Percentiles rank a stretch among this genome's conserved stretches.
Conservation (phyloP, 1,284 basidiomycete species). For the Sanghuangporus sanghuang region DNA sequence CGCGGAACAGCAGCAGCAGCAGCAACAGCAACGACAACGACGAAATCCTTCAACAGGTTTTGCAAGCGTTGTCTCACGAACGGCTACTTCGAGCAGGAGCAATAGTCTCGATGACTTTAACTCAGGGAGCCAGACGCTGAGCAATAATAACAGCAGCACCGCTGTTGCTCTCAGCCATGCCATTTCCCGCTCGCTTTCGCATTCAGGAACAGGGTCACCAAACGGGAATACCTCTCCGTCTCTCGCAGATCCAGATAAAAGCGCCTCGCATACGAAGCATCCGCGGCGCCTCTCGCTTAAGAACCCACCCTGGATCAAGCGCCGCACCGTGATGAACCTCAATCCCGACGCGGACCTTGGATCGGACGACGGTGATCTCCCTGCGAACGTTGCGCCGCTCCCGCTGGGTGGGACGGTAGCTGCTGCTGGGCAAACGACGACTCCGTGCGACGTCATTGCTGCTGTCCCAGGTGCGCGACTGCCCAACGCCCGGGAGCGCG, state of each 20-base stretch:
- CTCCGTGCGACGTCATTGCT: slow-evolving; percentile 7
- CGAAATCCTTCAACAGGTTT: neutral
- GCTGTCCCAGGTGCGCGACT: slow-evolving; percentile 13
- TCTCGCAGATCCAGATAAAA: neutral
- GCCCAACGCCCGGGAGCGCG: slow-evolving; percentile 13
- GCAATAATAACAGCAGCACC: neutral
- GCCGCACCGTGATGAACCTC: slow-evolving; percentile 1
- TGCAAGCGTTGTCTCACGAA: neutral
- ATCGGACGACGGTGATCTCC: neutral
- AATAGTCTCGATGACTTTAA: slow-evolving; percentile 1
- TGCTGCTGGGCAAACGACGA: neutral
- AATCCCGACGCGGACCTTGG: neutral
- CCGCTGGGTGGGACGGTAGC: neutral
- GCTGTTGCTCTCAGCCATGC: neutral
- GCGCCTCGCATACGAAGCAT: neutral
- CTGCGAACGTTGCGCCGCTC: neutral
- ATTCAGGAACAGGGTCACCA: neutral
- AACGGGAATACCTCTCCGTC: neutral
- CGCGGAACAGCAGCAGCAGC: neutral
- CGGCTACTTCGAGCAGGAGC: neutral
- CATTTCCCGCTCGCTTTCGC: neutral
- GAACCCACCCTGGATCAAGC: slow-evolving; percentile 4
- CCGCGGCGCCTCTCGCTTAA: slow-evolving; percentile 2
- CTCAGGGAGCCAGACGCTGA: neutral
- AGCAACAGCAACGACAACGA: neutral